Evolutionary conservation across 2,329 filamentous ascomycete genomes (phyloP).

Genomic region (Hypoxylon sp.): DNA sequence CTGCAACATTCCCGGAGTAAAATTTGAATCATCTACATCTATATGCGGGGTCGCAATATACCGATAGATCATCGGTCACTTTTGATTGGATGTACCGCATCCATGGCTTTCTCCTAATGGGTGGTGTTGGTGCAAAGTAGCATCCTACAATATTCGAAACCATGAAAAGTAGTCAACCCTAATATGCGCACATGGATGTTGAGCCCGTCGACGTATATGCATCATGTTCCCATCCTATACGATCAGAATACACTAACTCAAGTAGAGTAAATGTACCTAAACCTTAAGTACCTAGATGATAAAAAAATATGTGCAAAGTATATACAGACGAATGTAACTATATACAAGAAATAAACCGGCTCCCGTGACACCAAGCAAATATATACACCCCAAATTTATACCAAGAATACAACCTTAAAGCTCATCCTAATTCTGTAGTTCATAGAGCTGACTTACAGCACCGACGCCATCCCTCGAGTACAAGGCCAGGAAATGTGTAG

Average conservation of each 20-base stretch:
- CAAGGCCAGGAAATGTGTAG: conserved; percentile 51
- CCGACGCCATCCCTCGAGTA: conserved; percentile 51
- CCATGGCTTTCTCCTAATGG: not conserved
- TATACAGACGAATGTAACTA: conserved; percentile 19
- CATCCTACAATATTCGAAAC: not conserved
- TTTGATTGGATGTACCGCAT: not conserved
- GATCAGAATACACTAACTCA: no score
- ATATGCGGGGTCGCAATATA: not conserved
- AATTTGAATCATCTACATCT: not conserved
- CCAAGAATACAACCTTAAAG: not conserved
- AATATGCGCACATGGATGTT: no score
- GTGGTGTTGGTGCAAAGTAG: not conserved
- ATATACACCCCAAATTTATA: not conserved
- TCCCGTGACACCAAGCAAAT: not conserved
- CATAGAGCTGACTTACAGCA: conserved; percentile 49
- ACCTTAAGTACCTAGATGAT: no score
- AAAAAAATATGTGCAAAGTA: not conserved
- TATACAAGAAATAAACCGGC: not conserved
- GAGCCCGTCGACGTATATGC: no score
- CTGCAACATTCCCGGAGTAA: not conserved
- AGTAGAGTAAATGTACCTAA: no score
- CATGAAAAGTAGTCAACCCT: no score
- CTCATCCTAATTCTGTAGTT: conserved; percentile 36
- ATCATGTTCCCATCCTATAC: no score
- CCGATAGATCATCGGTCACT: not conserved